Evolutionary conservation across 176 grass and related monocot species (phyloP).

Genomic region (Luzula sylvatica): DNA sequence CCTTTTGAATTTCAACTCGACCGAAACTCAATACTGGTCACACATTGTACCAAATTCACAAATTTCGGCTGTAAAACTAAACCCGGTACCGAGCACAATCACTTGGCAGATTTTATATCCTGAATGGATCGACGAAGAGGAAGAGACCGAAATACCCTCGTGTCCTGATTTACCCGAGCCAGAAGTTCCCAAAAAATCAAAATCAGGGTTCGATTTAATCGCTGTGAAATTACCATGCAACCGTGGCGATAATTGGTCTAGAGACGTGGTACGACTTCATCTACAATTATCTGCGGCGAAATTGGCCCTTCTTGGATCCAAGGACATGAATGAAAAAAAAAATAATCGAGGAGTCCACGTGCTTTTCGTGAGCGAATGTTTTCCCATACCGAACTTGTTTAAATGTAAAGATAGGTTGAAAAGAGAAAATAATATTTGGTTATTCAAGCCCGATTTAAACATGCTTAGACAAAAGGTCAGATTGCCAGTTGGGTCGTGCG

Average conservation of each 20-base stretch:
- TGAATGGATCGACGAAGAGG: conserved; percentile 97
- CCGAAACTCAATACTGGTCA: conserved; percentile 49
- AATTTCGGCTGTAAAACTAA: conserved; percentile 46
- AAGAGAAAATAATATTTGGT: conserved; percentile 66
- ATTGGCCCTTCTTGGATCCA: conserved; percentile 39
- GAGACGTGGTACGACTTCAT: conserved; percentile 76
- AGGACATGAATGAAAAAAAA: conserved; percentile 25
- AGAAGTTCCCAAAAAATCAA: conserved; percentile 24
- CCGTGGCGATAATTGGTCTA: conserved; percentile 46
- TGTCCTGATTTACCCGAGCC: conserved; percentile 61
- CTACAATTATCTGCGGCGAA: conserved; percentile 79
- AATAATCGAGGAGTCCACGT: conserved; percentile 36
- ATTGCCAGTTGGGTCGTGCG: conserved; percentile 75
- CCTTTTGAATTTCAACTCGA: conserved; percentile 73
- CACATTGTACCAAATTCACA: conserved; percentile 55
- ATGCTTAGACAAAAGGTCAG: conserved; percentile 60
- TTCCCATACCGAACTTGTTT: conserved; percentile 80
- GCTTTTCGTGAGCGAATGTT: conserved; percentile 74
- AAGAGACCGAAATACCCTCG: conserved; percentile 72
- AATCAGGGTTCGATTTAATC: conserved; percentile 49
- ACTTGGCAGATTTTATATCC: conserved; percentile 77
- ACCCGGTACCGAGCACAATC: conserved; percentile 47
- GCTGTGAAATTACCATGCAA: conserved; percentile 83
- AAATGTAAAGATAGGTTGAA: conserved; percentile 61
- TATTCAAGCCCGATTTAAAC: conserved; percentile 61